Conservation (phyloP, 768 basidiomycete genomes). For the Sarcodon sp. region DNA sequence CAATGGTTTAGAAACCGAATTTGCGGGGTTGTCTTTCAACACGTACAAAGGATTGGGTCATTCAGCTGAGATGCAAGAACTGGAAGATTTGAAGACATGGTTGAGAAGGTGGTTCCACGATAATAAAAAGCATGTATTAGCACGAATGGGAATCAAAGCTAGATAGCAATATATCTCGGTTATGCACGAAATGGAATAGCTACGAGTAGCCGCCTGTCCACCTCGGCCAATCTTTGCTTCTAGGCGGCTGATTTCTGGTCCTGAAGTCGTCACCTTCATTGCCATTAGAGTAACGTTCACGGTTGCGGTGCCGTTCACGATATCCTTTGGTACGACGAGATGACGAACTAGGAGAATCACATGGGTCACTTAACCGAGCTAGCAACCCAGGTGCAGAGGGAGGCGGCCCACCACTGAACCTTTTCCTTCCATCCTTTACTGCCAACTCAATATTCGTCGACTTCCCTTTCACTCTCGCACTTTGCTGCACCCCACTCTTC, state of each 20-base stretch:
- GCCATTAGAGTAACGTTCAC: too few species aligned
- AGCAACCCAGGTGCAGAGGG: too few species aligned
- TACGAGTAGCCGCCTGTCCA: too few species aligned
- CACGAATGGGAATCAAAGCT: neutral
- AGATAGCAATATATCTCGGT: neutral
- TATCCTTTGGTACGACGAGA: too few species aligned
- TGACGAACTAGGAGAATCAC: too few species aligned
- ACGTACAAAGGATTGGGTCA: slow-evolving; percentile 61
- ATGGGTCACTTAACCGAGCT: too few species aligned
- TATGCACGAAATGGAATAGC: too few species aligned
- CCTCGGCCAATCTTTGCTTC: too few species aligned
- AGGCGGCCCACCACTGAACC: neutral
- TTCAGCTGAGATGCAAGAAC: slow-evolving; percentile 46
- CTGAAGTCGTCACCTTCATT: too few species aligned
- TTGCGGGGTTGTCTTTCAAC: slow-evolving; percentile 53
- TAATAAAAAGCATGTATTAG: neutral
- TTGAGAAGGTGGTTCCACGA: slow-evolving; percentile 42
- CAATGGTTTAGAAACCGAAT: slow-evolving; percentile 21
- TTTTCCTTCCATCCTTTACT: slow-evolving; percentile 4
- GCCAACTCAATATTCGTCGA: neutral
- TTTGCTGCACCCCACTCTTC: slow-evolving; percentile 22
- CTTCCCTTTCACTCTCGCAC: slow-evolving; percentile 5
- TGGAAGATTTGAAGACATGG: slow-evolving; percentile 61
- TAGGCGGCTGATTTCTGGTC: too few species aligned
- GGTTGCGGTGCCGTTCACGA: too few species aligned